These are phyloP conservation scores for Candida sithepensis DNA, from an alignment of 805 yeast genomes.

Conservation along the genomic window DNA sequence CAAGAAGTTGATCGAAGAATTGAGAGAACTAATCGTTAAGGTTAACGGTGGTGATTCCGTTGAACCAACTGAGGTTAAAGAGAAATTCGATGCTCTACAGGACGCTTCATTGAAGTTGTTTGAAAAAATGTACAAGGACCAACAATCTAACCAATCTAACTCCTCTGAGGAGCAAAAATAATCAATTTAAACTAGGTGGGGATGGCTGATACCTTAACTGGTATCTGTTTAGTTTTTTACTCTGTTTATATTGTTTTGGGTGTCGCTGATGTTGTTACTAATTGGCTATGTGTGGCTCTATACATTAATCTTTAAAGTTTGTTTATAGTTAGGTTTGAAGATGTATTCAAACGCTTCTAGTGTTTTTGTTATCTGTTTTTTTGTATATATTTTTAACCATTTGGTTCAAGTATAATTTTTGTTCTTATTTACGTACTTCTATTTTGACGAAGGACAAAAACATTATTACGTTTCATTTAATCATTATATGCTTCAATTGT, in stretches of 20 bases:
- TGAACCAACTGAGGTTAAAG: constrained; percentile 57
- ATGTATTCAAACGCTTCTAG: not conserved
- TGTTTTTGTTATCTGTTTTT: not conserved
- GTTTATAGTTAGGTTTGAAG: constrained; percentile 9
- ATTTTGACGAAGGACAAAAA: not conserved
- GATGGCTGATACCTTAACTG: not conserved
- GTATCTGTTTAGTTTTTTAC: not conserved
- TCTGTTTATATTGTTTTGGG: not conserved
- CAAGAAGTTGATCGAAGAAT: constrained; percentile 50
- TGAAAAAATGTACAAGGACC: constrained; percentile 58
- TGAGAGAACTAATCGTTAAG: constrained; percentile 65
- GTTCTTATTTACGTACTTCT: not conserved
- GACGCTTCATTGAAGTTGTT: constrained; percentile 71
- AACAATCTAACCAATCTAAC: constrained; percentile 17
- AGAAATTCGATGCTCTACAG: constrained; percentile 73
- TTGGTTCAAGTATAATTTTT: not conserved
- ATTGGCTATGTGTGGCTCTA: not conserved
- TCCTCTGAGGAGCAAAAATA: constrained; percentile 17
- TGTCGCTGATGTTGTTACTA: not conserved
- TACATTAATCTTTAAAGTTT: constrained; percentile 2
- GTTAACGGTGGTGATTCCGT: constrained; percentile 49
- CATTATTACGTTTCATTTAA: not conserved
- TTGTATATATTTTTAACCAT: not conserved
- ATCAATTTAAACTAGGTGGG: not conserved
- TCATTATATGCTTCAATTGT: not conserved